A percentile compares a stretch with the other conserved stretches of the same genome.
Evolutionary conservation across 768 basidiomycete species (phyloP).

Genomic region (Pulveroboletus sp.): DNA sequence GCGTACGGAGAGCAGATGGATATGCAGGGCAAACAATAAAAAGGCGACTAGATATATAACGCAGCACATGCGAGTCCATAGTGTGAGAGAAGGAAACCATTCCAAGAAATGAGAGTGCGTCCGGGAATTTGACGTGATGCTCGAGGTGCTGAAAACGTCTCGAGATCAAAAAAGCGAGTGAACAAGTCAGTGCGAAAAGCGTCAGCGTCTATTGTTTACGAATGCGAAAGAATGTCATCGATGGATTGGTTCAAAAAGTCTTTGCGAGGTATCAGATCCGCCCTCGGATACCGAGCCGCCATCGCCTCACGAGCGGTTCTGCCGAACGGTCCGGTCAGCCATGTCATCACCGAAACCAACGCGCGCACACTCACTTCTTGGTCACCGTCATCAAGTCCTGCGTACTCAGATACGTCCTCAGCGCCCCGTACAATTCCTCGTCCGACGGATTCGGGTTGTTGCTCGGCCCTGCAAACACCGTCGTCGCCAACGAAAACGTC

Average conservation of each 20-base stretch:
- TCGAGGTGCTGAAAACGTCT: slow-evolving; percentile 8
- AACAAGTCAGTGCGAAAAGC: background rate
- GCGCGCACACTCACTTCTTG: slow-evolving; percentile 47
- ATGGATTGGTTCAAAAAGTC: slow-evolving; percentile 68
- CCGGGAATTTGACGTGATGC: background rate
- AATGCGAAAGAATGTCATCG: slow-evolving; percentile 58
- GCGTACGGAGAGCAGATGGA: too few relatives aligned
- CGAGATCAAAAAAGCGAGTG: background rate
- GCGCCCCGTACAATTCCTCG: slow-evolving; percentile 53
- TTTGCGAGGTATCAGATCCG: slow-evolving; percentile 52
- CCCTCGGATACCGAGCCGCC: slow-evolving; percentile 60
- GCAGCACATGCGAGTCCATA: background rate
- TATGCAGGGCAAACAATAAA: slow-evolving; percentile 6
- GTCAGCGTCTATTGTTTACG: slow-evolving; percentile 29
- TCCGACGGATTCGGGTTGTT: slow-evolving; percentile 54
- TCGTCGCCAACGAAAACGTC: slow-evolving; percentile 60
- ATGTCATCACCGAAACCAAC: background rate
- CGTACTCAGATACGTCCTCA: slow-evolving; percentile 55
- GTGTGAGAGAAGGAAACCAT: slow-evolving; percentile 6
- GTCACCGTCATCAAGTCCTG: slow-evolving; percentile 73
- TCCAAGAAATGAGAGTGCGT: slow-evolving; percentile 8
- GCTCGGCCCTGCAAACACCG: slow-evolving; percentile 47
- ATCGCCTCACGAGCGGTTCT: slow-evolving; percentile 65
- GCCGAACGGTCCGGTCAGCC: slow-evolving; percentile 5
- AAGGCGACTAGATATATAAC: background rate